Evolutionary conservation across 441 rosid species (phyloP).

Genomic region (Aleurites moluccanus): DNA sequence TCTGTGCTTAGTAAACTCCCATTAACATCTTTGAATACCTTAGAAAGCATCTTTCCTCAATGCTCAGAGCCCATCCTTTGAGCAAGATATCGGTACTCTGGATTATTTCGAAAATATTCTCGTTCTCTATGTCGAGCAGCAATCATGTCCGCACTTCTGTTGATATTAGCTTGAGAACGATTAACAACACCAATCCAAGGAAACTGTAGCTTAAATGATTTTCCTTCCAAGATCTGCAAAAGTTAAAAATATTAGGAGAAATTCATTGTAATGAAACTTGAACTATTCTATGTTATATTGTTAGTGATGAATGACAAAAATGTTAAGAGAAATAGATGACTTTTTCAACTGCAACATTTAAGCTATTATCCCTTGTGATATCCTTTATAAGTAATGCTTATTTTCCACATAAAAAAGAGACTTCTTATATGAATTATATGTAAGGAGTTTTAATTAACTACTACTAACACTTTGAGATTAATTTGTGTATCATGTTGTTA

Average conservation of each 20-base stretch:
- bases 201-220: conserved; percentile 70
- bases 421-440: no score
- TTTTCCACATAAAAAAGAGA: no score
- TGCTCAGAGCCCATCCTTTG: conserved; percentile 88
- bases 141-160: conserved; percentile 86
- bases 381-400: no score
- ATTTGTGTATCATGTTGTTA: no score
- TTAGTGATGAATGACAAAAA: not conserved
- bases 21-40: conserved; percentile 44
- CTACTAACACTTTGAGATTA: no score
- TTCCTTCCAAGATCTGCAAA: conserved; percentile 85
- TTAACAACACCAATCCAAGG: conserved; percentile 96
- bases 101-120: conserved; percentile 60
- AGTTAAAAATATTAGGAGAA: conserved; percentile 20
- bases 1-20: not conserved
- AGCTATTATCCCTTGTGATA: not conserved
- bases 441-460: no score
- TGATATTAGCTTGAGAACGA: conserved; percentile 42
- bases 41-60: conserved; percentile 86
- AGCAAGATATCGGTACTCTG: conserved; percentile 70
- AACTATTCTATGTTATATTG: conserved; percentile 1
- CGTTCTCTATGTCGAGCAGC: conserved; percentile 92
- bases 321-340: not conserved
- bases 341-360: not conserved
- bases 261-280: conserved; percentile 12